Percentiles rank a stretch among this genome's conserved stretches.
These are phyloP conservation scores for Tricholoma furcatifolium DNA, from an alignment of 768 basidiomycete species.

Conservation along the genomic window DNA sequence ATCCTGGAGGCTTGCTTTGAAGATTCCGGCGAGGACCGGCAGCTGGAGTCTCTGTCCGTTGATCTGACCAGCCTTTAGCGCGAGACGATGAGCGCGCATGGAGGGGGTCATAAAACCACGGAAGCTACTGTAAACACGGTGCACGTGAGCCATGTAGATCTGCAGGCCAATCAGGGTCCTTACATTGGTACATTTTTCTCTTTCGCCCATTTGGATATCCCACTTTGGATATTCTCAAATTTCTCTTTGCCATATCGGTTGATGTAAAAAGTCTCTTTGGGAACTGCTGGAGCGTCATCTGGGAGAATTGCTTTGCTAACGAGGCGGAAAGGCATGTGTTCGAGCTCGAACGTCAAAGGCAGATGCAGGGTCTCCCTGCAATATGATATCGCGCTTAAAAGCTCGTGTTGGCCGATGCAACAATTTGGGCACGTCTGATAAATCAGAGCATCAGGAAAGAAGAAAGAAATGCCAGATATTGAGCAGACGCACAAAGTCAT, in stretches of 20 bases:
- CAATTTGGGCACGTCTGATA: conserved; percentile 50
- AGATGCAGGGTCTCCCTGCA: conserved; percentile 47
- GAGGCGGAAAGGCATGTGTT: conserved; percentile 52
- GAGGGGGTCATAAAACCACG: conserved; percentile 64
- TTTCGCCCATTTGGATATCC: conserved; percentile 50
- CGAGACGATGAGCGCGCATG: conserved; percentile 68
- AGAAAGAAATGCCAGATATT: conserved; percentile 3
- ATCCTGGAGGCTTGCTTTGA: conserved; percentile 66
- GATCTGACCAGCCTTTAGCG: conserved; percentile 62
- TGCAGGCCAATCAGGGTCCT: conserved; percentile 19
- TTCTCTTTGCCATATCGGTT: conserved; percentile 54
- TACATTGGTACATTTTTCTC: conserved; percentile 62
- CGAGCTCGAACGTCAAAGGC: conserved; percentile 48
- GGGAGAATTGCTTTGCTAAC: conserved; percentile 37
- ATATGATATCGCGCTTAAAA: conserved; percentile 46
- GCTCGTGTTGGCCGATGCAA: conserved; percentile 52
- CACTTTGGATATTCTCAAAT: conserved; percentile 37
- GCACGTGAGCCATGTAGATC: conserved; percentile 1
- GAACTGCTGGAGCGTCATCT: conserved; percentile 35
- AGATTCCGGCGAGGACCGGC: conserved; percentile 54
- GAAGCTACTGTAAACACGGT: conserved; percentile 42
- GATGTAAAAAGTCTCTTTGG: conserved; percentile 39
- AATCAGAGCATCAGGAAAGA: conserved; percentile 3
- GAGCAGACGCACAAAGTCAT: conserved; percentile 44
- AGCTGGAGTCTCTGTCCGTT: conserved; percentile 64